Conservation (phyloP, 306 rosid species). For the Sphenostylis stenocarpa region DNA sequence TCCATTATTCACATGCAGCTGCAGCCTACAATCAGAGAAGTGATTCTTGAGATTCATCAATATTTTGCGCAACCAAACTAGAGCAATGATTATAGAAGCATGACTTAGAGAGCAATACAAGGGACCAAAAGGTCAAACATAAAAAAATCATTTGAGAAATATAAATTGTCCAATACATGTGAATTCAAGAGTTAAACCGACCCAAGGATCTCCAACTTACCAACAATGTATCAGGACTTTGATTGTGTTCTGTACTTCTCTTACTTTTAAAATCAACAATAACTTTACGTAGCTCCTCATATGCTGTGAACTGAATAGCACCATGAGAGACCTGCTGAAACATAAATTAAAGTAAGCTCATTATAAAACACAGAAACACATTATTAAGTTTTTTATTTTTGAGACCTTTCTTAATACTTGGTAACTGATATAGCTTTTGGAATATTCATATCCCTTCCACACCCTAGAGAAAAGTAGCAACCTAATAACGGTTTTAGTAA, state of each 20-base stretch:
- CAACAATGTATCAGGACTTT: slow-evolving; percentile 51
- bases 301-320: slow-evolving; percentile 86
- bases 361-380: slow-evolving; percentile 5
- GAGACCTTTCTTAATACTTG: neutral
- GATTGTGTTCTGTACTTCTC: slow-evolving; percentile 38
- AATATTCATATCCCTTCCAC: neutral
- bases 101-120: slow-evolving; percentile 10
- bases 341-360: slow-evolving; percentile 21
- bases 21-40: slow-evolving; percentile 24
- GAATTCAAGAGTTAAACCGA: slow-evolving; percentile 8
- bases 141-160: slow-evolving; percentile 2
- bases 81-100: slow-evolving; percentile 16
- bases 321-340: slow-evolving; percentile 95
- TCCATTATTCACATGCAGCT: slow-evolving; percentile 11
- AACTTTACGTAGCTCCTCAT: slow-evolving; percentile 82
- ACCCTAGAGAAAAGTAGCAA: slow-evolving; percentile 18
- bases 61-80: neutral
- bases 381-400: neutral
- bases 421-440: slow-evolving; percentile 6
- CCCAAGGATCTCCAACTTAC: slow-evolving; percentile 45
- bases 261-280: slow-evolving; percentile 59
- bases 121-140: slow-evolving; percentile 24
- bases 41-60: slow-evolving; percentile 14
- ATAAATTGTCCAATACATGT: slow-evolving; percentile 16
- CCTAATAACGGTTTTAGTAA: neutral